Conservation (phyloP, 371 early-diverging fungal genomes). For the Rhizopus stolonifer region DNA sequence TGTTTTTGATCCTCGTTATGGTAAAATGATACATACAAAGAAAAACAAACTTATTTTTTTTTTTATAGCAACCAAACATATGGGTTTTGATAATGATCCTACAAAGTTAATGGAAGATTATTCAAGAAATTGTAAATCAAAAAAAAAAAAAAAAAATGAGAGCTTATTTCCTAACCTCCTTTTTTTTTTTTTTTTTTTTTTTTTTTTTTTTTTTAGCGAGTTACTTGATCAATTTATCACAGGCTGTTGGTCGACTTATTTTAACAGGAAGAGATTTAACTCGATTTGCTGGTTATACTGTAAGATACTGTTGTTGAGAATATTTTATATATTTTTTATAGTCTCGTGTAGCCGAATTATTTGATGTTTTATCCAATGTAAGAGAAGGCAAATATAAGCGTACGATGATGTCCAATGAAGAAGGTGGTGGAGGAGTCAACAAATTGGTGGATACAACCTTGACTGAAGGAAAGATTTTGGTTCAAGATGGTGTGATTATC, state of each 20-base stretch:
- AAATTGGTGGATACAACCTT: constrained; percentile 46
- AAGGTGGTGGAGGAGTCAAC: constrained; percentile 25
- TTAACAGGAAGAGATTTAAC: constrained; percentile 80
- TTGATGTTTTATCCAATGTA: constrained; percentile 74
- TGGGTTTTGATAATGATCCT: constrained; percentile 66
- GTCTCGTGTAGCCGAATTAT: constrained; percentile 76
- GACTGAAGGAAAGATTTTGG: constrained; percentile 62
- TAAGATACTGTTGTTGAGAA: constrained; percentile 24
- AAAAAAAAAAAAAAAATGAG: too few species aligned
- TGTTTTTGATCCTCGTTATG: constrained; percentile 70
- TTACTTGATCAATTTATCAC: constrained; percentile 83
- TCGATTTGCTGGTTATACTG: constrained; percentile 76
- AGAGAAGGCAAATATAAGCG: constrained; percentile 64
- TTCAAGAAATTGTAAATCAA: constrained; percentile 69
- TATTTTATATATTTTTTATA: constrained; percentile 13
- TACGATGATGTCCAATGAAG: constrained; percentile 57
- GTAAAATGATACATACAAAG: constrained; percentile 25
- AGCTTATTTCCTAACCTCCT: too few species aligned
- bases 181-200: background rate
- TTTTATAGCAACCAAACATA: constrained; percentile 50
- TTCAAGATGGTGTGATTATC: constrained; percentile 71
- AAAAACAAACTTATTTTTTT: too few species aligned
- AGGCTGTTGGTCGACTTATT: constrained; percentile 84
- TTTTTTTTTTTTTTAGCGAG: constrained; percentile 49
- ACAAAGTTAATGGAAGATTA: constrained; percentile 87